These are phyloP conservation scores for Ogataea hybrid DNA, from an alignment of 1,139 yeast genomes.

Conservation along the genomic window DNA sequence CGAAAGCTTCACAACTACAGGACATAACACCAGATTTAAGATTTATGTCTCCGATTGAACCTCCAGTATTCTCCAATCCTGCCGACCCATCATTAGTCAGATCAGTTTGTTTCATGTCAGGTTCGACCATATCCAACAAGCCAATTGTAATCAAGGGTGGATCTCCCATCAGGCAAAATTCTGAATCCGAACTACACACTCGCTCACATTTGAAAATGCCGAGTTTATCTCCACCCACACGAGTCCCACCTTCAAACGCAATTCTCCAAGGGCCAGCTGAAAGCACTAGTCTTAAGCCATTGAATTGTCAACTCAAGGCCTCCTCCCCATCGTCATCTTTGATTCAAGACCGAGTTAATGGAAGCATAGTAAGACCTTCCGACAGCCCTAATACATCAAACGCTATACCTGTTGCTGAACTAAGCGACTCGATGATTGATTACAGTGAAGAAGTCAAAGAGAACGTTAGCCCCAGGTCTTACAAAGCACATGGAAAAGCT, in stretches of 20 bases:
- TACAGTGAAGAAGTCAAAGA: conserved; percentile 24
- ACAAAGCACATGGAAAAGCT: not conserved
- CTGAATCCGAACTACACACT: conserved; percentile 1
- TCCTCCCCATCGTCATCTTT: conserved; percentile 6
- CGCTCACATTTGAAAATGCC: conserved; percentile 7
- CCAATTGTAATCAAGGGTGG: conserved; percentile 30
- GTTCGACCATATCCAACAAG: conserved; percentile 22
- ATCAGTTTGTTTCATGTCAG: conserved; percentile 8
- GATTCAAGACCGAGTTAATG: too few relatives aligned
- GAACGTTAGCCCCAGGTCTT: conserved; percentile 6
- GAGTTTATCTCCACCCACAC: conserved; percentile 8
- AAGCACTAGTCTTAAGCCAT: conserved; percentile 7
- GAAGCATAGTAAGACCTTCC: too few relatives aligned
- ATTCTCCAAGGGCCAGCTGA: conserved; percentile 1
- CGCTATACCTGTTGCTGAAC: conserved; percentile 19
- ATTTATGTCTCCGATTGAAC: conserved; percentile 14
- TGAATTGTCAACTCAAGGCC: conserved; percentile 7
- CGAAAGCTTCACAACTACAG: not conserved
- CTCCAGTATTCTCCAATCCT: conserved; percentile 19
- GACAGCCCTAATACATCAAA: not conserved
- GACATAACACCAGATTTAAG: conserved; percentile 1
- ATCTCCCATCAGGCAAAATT: conserved; percentile 23
- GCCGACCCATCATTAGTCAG: not conserved
- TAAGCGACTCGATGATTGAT: conserved; percentile 32
- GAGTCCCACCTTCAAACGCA: conserved; percentile 2